Base-by-base conservation (phyloP, 2,329 filamentous ascomycete species). In the Cladosporium sp. region DNA sequence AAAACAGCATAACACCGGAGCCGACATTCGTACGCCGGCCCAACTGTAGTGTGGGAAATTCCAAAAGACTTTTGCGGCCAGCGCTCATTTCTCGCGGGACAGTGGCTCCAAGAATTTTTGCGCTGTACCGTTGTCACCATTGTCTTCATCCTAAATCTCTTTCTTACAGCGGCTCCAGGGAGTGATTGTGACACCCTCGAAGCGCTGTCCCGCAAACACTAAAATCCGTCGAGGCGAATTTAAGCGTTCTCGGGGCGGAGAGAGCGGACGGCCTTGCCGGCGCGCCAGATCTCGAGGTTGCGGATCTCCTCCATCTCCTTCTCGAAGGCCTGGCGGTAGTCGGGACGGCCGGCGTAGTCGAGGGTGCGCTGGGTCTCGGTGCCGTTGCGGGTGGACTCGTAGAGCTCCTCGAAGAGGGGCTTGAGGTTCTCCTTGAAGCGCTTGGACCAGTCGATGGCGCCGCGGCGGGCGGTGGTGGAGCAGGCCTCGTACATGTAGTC, bases 401-500 rank as follows among this genome's bases (percentile, higher is more conserved):
- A 98, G 57, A 98, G 86, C 69, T 88, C 82, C 79, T 96, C 92
- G 84, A 98, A 98, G 71, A 98, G 87, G 69, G 93, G 93, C 87
- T 97, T 97, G 71, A 98, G 83, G 71, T 87, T 90, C 65, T 92
- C 87, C 87, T 96, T 96, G 89, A 98, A 98, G 72, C 82, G 82
- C 74, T 86, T 85, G 72, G 86, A 92, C 93, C 93, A 98, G 83
- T 98, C 93, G 72, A 98, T 95, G 77, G 93, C 93, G 76, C 93
- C 93, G 72, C 93, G 91, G 70, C 93, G 89, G 70, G 93, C 93
- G 55, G 93, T 98, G 72, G 93, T 98, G 60, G 92, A 97, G 87
- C 93, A 98, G 64, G 93, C 93, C 73, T 92, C 91, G 81, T 95
- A 98, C 93, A 98, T 98, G 90, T 95, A 98, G 82, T 98, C 93